Base-by-base conservation (phyloP, 345 rosid genomes). In the Leavenworthia alabamica region DNA sequence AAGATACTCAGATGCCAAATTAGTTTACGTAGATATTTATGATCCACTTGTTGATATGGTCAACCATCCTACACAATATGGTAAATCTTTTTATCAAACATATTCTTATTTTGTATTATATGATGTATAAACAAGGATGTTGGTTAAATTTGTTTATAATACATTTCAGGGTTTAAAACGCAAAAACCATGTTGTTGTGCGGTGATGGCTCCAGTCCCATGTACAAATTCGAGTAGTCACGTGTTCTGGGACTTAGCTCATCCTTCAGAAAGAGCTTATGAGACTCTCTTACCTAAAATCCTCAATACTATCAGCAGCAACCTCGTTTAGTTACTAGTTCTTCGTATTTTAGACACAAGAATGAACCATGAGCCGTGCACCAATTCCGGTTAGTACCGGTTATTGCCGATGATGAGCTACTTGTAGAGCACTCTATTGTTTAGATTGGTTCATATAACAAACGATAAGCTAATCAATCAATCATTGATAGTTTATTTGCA, bases 231-330 rank as follows among this genome's bases (percentile, higher is more conserved):
- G 14, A 40, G 13, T 58, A 10, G 12, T 22, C 59, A 68, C 11
- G 73, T 68, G 36, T 68, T 60, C 11, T 60, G 73, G 73, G 73
- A 60, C 37, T 50, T 60, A 23, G 67, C 45, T 0, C 73, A 68
- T 68, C 73, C 73, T 32, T 49, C 67, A 20, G 60, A 68, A 60
- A 68, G 53, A 14, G 73, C 73, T 8, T 60, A 60, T 22, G 43
- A 13, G 53, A 4, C 31, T n/a, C 12, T 68, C 35, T 26, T 51
- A 33, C 66, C 67, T n/a, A n/a, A n/a, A n/a, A n/a, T n/a, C n/a
- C n/a, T n/a, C n/a, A n/a, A n/a, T n/a, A n/a, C n/a, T n/a, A n/a
- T n/a, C n/a, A n/a, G n/a, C n/a, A n/a, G n/a, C n/a, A n/a, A n/a
- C n/a, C n/a, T n/a, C n/a, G n/a, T n/a, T n/a, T n/a, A n/a, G n/a